Percentiles rank a stretch among this genome's conserved stretches.
Evolutionary conservation across 176 grass and related monocot species (phyloP).

Genomic region (Cenchrus americanus): DNA sequence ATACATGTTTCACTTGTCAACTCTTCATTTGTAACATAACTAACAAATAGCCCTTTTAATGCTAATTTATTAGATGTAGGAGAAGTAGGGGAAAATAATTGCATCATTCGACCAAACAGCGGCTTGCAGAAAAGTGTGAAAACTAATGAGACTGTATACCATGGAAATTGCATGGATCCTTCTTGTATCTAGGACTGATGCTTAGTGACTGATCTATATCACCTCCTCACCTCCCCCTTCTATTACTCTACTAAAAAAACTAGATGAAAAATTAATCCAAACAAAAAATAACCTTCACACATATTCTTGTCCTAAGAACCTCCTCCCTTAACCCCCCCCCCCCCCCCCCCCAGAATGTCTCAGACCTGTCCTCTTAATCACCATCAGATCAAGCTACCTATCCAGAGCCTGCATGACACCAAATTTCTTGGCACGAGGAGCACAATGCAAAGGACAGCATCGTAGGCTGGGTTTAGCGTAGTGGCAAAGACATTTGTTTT

Average conservation of each 20-base stretch:
- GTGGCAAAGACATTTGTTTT: neutral
- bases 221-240: neutral
- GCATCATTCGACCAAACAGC: constrained; percentile 19
- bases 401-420: neutral
- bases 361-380: neutral
- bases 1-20: constrained; percentile 18
- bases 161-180: neutral
- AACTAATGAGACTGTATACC: neutral
- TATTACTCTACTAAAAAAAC: neutral
- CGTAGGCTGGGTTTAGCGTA: neutral
- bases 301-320: neutral
- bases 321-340: neutral
- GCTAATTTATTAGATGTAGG: neutral
- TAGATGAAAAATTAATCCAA: neutral
- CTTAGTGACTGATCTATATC: neutral
- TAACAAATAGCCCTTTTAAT: neutral
- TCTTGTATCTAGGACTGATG: neutral
- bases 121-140: constrained; percentile 20
- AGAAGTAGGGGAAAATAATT: constrained; percentile 15
- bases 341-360: neutral
- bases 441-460: neutral
- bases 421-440: neutral
- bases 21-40: neutral
- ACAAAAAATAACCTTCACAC: neutral
- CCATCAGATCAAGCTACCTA: neutral